Percentiles rank a stretch among this genome's conserved stretches.
phyloP scores from a whole-genome alignment of 2,329 filamentous ascomycete genomes.

The Penicillium sp. region DNA sequence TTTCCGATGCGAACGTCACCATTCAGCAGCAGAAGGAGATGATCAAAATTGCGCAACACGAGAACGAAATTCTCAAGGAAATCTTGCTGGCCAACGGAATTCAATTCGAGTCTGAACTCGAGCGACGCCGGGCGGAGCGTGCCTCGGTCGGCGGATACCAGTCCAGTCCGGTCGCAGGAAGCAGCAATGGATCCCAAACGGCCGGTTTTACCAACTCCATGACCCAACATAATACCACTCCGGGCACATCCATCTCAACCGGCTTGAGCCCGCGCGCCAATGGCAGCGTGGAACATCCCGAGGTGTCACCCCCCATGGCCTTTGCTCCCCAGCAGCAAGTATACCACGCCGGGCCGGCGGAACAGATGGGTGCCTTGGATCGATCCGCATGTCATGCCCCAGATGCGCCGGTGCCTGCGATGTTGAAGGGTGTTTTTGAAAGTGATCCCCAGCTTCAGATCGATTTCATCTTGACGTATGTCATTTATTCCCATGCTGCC shows the following conservation, averaged over 20 bases:
- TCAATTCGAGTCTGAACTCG: slow-evolving; percentile 52
- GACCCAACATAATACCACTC: slow-evolving; percentile 30
- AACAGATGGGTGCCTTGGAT: slow-evolving; percentile 26
- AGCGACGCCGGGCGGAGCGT: slow-evolving; percentile 37
- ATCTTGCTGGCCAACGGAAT: slow-evolving; percentile 61
- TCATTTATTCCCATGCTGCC: not conserved
- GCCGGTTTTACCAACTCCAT: slow-evolving; percentile 23
- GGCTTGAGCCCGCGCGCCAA: slow-evolving; percentile 31
- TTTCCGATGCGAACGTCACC: slow-evolving; percentile 52
- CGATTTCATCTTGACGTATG: slow-evolving; percentile 50
- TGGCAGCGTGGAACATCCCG: slow-evolving; percentile 26
- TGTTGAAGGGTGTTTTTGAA: slow-evolving; percentile 44
- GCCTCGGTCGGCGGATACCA: slow-evolving; percentile 22
- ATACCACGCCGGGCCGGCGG: slow-evolving; percentile 22
- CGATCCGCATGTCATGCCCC: slow-evolving; percentile 18
- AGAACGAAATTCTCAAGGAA: slow-evolving; percentile 74
- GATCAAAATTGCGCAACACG: slow-evolving; percentile 70
- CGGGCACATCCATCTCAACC: slow-evolving; percentile 35
- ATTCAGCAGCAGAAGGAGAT: slow-evolving; percentile 69
- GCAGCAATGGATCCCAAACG: slow-evolving; percentile 36
- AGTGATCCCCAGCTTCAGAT: slow-evolving; percentile 47
- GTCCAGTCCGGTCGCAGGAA: slow-evolving; percentile 46
- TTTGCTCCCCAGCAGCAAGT: slow-evolving; percentile 24
- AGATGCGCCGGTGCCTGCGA: slow-evolving; percentile 21
- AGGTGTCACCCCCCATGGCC: slow-evolving; percentile 29